These are phyloP conservation scores for Aspergillus luchuensis DNA, from an alignment of 2,329 filamentous ascomycete genomes.

Conservation along the genomic window DNA sequence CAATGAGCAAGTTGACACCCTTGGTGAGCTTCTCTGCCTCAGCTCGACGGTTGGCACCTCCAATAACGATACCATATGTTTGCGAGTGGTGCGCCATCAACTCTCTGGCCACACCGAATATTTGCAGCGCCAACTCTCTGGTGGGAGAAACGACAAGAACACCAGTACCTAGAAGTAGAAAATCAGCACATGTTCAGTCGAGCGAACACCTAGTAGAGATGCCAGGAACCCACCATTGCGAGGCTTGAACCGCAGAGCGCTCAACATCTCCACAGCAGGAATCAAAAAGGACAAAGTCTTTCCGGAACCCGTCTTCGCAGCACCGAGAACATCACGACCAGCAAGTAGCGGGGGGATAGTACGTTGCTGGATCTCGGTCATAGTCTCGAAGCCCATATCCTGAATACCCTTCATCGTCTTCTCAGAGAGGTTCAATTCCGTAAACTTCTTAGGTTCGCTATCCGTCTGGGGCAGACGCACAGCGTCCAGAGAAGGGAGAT, in stretches of 20 bases:
- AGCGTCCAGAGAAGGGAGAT: conserved; percentile 54
- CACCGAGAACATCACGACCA: conserved; percentile 88
- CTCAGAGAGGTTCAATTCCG: conserved; percentile 80
- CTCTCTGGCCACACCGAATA: conserved; percentile 91
- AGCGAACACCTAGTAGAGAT: not conserved
- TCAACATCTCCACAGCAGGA: conserved; percentile 90
- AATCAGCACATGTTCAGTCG: conserved; percentile 10
- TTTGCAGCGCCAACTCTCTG: conserved; percentile 89
- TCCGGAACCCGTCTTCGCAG: conserved; percentile 92
- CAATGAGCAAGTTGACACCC: conserved; percentile 91
- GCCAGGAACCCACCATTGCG: conserved; percentile 64
- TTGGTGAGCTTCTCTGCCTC: conserved; percentile 93
- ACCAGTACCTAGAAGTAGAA: conserved; percentile 62
- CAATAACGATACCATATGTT: conserved; percentile 94
- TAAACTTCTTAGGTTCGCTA: conserved; percentile 69
- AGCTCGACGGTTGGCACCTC: conserved; percentile 84
- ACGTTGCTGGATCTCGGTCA: conserved; percentile 92
- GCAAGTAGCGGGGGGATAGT: conserved; percentile 86
- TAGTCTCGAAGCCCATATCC: conserved; percentile 90
- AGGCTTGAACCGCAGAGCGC: conserved; percentile 88
- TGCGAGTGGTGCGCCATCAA: conserved; percentile 92
- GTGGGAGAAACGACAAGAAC: conserved; percentile 93
- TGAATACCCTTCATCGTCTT: conserved; percentile 85
- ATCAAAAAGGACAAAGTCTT: conserved; percentile 96
- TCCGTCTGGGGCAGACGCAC: conserved; percentile 60